phyloP scores from a whole-genome alignment of 345 rosid species.

The Iberis pinnata region DNA sequence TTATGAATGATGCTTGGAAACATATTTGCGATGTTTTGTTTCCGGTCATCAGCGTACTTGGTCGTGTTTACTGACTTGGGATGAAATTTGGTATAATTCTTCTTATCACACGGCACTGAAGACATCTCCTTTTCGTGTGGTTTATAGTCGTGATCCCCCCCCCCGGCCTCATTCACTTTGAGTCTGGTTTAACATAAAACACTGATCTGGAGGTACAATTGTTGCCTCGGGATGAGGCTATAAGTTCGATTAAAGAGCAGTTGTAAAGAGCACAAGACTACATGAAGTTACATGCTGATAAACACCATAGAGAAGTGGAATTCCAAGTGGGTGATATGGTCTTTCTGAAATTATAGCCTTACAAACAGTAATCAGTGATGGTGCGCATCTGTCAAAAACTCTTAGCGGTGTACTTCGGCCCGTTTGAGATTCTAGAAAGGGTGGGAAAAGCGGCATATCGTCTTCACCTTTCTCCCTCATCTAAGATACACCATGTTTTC shows the following conservation, averaged over 20 bases:
- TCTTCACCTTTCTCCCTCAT: too few relatives aligned
- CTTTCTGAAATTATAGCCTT: not conserved
- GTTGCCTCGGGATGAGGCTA: too few relatives aligned
- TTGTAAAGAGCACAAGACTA: too few relatives aligned
- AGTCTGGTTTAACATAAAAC: not conserved
- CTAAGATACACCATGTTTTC: too few relatives aligned
- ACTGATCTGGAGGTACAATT: not conserved
- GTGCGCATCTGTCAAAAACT: too few relatives aligned
- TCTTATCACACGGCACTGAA: not conserved
- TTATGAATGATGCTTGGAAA: not conserved
- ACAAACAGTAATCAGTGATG: not conserved
- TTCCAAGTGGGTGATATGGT: not conserved
- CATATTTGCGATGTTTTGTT: not conserved
- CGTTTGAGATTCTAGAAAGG: too few relatives aligned
- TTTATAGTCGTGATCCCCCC: too few relatives aligned
- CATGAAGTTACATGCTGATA: not conserved
- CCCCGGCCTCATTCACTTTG: not conserved
- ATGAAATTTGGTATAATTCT: not conserved
- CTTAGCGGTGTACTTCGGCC: too few relatives aligned
- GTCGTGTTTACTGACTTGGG: not conserved
- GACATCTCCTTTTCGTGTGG: too few relatives aligned
- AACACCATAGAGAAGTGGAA: not conserved
- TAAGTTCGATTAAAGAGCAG: too few relatives aligned
- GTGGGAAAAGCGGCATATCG: too few relatives aligned
- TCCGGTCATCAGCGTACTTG: not conserved